These are phyloP conservation scores for Kodamaea sp. DNA, from an alignment of 1,139 yeast genomes.

Conservation along the genomic window DNA sequence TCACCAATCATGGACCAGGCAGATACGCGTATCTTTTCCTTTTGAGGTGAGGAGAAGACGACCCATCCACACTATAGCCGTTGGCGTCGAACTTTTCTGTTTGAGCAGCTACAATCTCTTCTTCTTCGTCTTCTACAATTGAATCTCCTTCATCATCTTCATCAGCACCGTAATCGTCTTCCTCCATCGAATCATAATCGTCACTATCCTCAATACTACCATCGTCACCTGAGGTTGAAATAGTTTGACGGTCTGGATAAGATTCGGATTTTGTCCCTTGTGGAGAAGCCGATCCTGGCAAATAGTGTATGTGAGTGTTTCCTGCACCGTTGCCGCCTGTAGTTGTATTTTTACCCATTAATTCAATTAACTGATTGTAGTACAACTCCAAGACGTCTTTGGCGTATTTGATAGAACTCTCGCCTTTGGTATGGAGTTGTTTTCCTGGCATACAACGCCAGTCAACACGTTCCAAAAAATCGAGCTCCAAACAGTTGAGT, in stretches of 20 bases:
- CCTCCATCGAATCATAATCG: conserved; percentile 10
- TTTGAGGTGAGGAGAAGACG: conserved; percentile 41
- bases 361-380: conserved; percentile 59
- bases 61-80: conserved; percentile 33
- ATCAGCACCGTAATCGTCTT: conserved; percentile 10
- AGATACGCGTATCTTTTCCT: conserved; percentile 20
- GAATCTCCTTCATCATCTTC: conserved; percentile 10
- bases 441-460: conserved; percentile 57
- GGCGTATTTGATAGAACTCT: conserved; percentile 30
- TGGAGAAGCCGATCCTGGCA: conserved; percentile 6
- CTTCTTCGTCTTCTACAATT: conserved; percentile 13
- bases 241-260: neutral
- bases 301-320: conserved; percentile 11
- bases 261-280: neutral
- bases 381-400: conserved; percentile 57
- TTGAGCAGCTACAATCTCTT: conserved; percentile 11
- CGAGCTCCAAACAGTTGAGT: conserved; percentile 83
- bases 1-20: too few relatives aligned
- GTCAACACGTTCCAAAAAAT: conserved; percentile 77
- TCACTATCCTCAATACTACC: conserved; percentile 6
- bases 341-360: conserved; percentile 51
- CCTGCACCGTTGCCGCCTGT: conserved; percentile 6
- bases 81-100: conserved; percentile 21
- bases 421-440: conserved; percentile 19
- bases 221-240: conserved; percentile 3